These are phyloP conservation scores for Linaria vulgaris DNA, from an alignment of 257 asterid species.

Conservation along the genomic window DNA sequence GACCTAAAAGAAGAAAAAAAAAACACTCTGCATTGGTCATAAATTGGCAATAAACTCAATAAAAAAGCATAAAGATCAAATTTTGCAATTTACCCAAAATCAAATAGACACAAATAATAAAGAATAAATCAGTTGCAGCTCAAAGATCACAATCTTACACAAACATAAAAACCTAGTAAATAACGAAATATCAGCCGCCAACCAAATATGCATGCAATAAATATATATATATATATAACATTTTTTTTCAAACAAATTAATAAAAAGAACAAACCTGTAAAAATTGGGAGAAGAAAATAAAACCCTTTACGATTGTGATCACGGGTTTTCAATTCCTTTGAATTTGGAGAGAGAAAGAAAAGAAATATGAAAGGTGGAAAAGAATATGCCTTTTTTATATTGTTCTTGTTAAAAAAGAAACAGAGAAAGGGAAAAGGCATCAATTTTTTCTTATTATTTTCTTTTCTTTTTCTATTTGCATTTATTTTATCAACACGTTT, in stretches of 20 bases:
- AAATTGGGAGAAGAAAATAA: slow-evolving; percentile 14
- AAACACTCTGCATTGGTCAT: slow-evolving; percentile 14
- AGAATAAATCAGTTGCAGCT: slow-evolving; percentile 14
- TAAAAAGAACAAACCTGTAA: slow-evolving; percentile 33
- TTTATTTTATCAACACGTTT: not conserved
- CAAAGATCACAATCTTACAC: slow-evolving; percentile 10
- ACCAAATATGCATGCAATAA: slow-evolving; percentile 24
- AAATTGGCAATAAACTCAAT: not conserved
- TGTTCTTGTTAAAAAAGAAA: slow-evolving; percentile 33
- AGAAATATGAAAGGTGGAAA: slow-evolving; percentile 22
- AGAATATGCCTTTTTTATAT: slow-evolving; percentile 42
- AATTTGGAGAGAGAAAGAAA: not conserved
- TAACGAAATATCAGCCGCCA: slow-evolving; percentile 3
- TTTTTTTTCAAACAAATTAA: not conserved
- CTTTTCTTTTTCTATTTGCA: slow-evolving; percentile 6
- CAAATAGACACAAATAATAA: slow-evolving; percentile 20
- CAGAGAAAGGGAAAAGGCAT: slow-evolving; percentile 24
- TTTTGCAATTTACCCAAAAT: slow-evolving; percentile 19
- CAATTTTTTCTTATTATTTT: not conserved
- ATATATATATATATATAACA: not conserved
- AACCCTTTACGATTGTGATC: slow-evolving; percentile 26
- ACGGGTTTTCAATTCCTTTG: slow-evolving; percentile 26
- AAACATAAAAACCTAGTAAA: slow-evolving; percentile 9
- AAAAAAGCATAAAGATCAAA: slow-evolving; percentile 4
- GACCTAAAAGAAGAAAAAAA: too few relatives aligned